A percentile compares a stretch with the other conserved stretches of the same genome.
Conservation (phyloP, 116 monocot genomes). For the Papilionanthe hybrid region DNA sequence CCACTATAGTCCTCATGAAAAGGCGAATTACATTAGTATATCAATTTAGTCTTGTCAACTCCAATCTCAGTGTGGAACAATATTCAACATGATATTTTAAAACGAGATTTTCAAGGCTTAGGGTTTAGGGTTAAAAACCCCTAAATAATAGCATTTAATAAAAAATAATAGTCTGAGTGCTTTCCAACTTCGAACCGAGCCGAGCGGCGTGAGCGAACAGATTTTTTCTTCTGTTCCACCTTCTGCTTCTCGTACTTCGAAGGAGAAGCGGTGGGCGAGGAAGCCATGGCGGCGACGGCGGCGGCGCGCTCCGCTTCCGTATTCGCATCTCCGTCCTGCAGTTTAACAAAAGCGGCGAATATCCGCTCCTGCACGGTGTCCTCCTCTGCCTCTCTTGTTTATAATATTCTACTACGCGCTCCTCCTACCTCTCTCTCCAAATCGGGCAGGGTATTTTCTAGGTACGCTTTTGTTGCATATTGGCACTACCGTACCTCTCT, state of each 20-base stretch:
- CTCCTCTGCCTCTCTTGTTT: not conserved
- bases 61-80: too few relatives aligned
- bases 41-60: too few relatives aligned
- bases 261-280: not conserved
- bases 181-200: too few relatives aligned
- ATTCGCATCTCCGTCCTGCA: not conserved
- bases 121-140: too few relatives aligned
- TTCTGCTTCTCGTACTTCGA: not conserved
- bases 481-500: not conserved
- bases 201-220: too few relatives aligned
- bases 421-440: not conserved
- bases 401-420: constrained; percentile 1
- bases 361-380: not conserved
- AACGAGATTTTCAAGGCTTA: too few relatives aligned
- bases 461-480: constrained; percentile 11
- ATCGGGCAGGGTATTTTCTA: constrained; percentile 9
- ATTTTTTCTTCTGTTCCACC: not conserved
- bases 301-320: constrained; percentile 24
- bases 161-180: too few relatives aligned
- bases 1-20: too few relatives aligned
- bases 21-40: too few relatives aligned
- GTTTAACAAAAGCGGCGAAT: not conserved
- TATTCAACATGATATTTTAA: too few relatives aligned
- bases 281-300: constrained; percentile 1
- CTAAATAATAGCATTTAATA: too few relatives aligned